Percentiles rank a stretch among this genome's conserved stretches.
Evolutionary conservation across 2,329 filamentous ascomycete genomes (phyloP).

Genomic region (Colletotrichum filicis): DNA sequence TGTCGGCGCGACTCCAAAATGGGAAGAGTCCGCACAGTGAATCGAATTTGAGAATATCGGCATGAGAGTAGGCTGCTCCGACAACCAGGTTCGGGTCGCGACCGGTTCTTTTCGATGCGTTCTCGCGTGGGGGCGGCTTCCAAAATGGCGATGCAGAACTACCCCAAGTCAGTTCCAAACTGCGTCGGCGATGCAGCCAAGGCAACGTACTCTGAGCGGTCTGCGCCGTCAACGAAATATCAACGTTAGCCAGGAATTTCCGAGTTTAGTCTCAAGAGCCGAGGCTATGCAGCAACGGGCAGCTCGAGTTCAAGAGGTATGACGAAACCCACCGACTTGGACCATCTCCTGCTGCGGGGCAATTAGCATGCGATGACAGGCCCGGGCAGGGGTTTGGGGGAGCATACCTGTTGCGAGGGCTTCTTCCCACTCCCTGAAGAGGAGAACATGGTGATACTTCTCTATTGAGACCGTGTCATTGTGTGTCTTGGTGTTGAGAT

Average conservation of each 20-base stretch:
- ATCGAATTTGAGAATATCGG: conserved; percentile 91
- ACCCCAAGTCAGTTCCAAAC: conserved; percentile 42
- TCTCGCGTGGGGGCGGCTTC: conserved; percentile 69
- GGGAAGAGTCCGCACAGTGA: conserved; percentile 69
- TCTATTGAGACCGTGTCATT: conserved; percentile 34
- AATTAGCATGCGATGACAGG: conserved; percentile 43
- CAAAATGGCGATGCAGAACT: conserved; percentile 93
- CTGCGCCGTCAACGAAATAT: conserved; percentile 48
- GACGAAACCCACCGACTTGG: conserved; percentile 84
- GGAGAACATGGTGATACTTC: conserved; percentile 66
- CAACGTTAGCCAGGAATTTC: conserved; percentile 35
- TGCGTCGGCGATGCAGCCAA: conserved; percentile 40
- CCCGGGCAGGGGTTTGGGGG: conserved; percentile 20
- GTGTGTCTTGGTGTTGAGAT: conserved; percentile 32
- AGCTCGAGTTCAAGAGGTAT: conserved; percentile 23
- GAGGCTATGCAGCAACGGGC: conserved; percentile 14
- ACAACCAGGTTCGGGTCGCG: conserved; percentile 81
- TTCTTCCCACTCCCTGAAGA: conserved; percentile 76
- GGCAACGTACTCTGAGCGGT: conserved; percentile 70
- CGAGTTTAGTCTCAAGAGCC: conserved; percentile 3
- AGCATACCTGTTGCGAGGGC: conserved; percentile 75
- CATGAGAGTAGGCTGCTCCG: conserved; percentile 95
- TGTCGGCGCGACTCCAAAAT: neutral
- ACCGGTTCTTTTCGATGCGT: conserved; percentile 62
- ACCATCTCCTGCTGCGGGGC: conserved; percentile 88